phyloP scores from a whole-genome alignment of 768 basidiomycete genomes.

The Boletus reticuloceps region DNA sequence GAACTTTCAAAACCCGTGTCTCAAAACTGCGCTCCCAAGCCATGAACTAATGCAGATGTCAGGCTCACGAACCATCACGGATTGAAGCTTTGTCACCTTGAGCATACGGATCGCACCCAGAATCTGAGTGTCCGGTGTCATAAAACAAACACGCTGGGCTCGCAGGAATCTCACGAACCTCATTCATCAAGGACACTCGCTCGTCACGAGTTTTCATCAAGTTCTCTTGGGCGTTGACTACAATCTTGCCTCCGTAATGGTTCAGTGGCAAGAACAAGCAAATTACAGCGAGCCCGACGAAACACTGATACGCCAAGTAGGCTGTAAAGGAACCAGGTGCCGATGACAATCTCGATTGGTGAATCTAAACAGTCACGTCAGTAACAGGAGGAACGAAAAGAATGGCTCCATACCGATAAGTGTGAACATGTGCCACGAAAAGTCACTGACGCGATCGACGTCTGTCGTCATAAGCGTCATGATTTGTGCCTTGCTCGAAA shows the following conservation, averaged over 20 bases:
- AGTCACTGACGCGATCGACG: slow-evolving; percentile 86
- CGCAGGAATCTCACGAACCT: slow-evolving; percentile 36
- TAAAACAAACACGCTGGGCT: background rate
- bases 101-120: slow-evolving; percentile 90
- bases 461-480: slow-evolving; percentile 98
- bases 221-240: slow-evolving; percentile 76
- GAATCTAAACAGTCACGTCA: slow-evolving; percentile 46
- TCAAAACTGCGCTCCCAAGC: slow-evolving; percentile 94
- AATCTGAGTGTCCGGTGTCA: slow-evolving; percentile 40
- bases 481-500: slow-evolving; percentile 72
- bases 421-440: slow-evolving; percentile 74
- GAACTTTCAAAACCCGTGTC: slow-evolving; percentile 62
- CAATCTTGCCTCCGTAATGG: slow-evolving; percentile 78
- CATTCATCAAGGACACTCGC: slow-evolving; percentile 89
- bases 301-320: slow-evolving; percentile 77
- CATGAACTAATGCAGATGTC: slow-evolving; percentile 64
- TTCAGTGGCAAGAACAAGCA: slow-evolving; percentile 75
- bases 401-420: slow-evolving; percentile 53
- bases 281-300: slow-evolving; percentile 75
- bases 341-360: slow-evolving; percentile 75
- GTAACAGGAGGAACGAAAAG: background rate
- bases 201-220: slow-evolving; percentile 92
- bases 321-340: slow-evolving; percentile 71
- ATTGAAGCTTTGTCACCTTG: slow-evolving; percentile 41
- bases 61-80: background rate